phyloP scores from a whole-genome alignment of 2,329 filamentous ascomycete genomes.

The Hirsutella minnesotensis region DNA sequence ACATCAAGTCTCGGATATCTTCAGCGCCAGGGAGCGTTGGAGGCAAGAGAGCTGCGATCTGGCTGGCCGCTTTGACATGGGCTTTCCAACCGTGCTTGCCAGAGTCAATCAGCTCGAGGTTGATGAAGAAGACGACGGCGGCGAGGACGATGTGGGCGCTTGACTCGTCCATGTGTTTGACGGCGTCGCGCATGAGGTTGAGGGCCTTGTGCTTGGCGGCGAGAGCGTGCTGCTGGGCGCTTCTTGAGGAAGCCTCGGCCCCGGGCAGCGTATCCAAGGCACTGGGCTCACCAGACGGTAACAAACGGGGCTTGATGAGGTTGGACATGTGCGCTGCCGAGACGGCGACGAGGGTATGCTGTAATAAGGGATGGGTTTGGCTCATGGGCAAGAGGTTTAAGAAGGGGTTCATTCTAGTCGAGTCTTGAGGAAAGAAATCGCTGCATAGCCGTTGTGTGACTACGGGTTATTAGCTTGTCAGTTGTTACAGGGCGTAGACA shows the following conservation, averaged over 20 bases:
- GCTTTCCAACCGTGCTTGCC: slow-evolving; percentile 34
- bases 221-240: slow-evolving; percentile 29
- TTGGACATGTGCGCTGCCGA: slow-evolving; percentile 37
- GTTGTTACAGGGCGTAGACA: slow-evolving; percentile 3
- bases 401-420: slow-evolving; percentile 32
- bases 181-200: slow-evolving; percentile 25
- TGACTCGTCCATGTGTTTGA: slow-evolving; percentile 24
- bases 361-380: slow-evolving; percentile 27
- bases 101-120: slow-evolving; percentile 37
- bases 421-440: slow-evolving; percentile 37
- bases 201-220: slow-evolving; percentile 33
- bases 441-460: slow-evolving; percentile 38
- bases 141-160: slow-evolving; percentile 30
- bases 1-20: slow-evolving; percentile 29
- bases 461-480: slow-evolving; percentile 15
- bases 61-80: slow-evolving; percentile 32
- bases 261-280: background rate
- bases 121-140: slow-evolving; percentile 36
- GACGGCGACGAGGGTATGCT: slow-evolving; percentile 34
- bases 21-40: slow-evolving; percentile 19
- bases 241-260: slow-evolving; percentile 10
- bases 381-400: slow-evolving; percentile 31
- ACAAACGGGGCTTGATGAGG: slow-evolving; percentile 20
- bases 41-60: slow-evolving; percentile 29
- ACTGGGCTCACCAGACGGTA: background rate